These are phyloP conservation scores for Cercospora berteroae DNA, from an alignment of 2,329 filamentous ascomycete genomes.

Conservation along the genomic window DNA sequence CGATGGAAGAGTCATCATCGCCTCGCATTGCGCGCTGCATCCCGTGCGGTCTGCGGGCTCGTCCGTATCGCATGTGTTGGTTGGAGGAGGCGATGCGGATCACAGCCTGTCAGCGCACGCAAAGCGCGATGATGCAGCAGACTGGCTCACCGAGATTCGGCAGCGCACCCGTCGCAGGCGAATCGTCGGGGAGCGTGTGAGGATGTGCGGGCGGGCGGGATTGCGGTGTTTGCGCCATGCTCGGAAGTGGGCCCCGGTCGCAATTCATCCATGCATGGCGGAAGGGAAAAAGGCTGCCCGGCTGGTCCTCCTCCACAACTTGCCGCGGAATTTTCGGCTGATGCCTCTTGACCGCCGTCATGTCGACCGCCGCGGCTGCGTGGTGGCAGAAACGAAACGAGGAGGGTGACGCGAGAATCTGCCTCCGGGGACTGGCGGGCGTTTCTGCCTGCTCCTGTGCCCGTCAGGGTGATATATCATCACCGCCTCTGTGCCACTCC, in stretches of 20 bases:
- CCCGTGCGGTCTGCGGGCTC: background rate
- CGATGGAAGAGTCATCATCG: background rate
- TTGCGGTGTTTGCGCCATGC: background rate
- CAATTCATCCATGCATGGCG: background rate
- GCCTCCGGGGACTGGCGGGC: background rate
- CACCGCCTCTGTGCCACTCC: constrained; percentile 13
- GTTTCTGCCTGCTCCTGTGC: constrained; percentile 2
- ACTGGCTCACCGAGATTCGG: background rate
- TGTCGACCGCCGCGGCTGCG: background rate
- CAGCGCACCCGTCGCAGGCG: background rate
- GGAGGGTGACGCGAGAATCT: constrained; percentile 11
- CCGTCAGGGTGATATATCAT: constrained; percentile 18
- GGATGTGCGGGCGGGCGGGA: background rate
- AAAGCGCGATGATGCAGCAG: background rate
- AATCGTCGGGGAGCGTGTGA: background rate
- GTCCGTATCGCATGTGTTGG: background rate
- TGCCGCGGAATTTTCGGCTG: constrained; percentile 5
- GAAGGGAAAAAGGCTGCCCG: background rate
- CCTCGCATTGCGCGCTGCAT: background rate
- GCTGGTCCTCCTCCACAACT: background rate
- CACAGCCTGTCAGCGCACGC: background rate
- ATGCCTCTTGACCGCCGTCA: constrained; percentile 2
- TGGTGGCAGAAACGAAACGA: background rate
- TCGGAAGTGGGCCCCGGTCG: constrained; percentile 1
- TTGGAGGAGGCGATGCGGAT: background rate